phyloP scores from a whole-genome alignment of 805 yeast genomes.

The Ogataea populi-albae region DNA sequence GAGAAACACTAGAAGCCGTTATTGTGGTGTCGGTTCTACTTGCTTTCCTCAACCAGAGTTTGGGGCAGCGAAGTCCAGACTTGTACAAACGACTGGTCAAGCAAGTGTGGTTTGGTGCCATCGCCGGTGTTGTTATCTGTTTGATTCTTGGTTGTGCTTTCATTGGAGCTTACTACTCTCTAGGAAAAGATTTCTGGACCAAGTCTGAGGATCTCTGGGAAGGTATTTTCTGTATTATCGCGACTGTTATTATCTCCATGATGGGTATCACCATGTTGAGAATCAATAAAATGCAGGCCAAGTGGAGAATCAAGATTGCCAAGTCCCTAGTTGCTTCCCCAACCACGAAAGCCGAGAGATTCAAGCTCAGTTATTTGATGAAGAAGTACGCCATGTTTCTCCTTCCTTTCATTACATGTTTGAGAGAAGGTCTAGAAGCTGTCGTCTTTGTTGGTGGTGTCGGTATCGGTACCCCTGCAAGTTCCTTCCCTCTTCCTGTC shows the following conservation, averaged over 20 bases:
- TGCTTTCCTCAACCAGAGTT: conserved; percentile 87
- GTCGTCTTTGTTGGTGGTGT: conserved; percentile 97
- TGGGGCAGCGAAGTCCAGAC: conserved; percentile 44
- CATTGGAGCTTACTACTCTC: conserved; percentile 86
- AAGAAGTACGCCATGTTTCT: conserved; percentile 85
- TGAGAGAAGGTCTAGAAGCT: conserved; percentile 97
- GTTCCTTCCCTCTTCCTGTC: conserved; percentile 91
- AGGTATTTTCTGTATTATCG: conserved; percentile 89
- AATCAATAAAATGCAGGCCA: conserved; percentile 92
- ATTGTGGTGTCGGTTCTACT: conserved; percentile 86
- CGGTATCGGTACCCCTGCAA: conserved; percentile 53
- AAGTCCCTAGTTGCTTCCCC: conserved; percentile 68
- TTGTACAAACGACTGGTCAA: conserved; percentile 62
- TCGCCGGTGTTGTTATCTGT: conserved; percentile 73
- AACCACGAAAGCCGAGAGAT: conserved; percentile 45
- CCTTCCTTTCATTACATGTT: conserved; percentile 83
- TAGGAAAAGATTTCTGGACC: conserved; percentile 82
- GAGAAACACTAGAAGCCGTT: conserved; percentile 93
- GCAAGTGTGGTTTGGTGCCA: conserved; percentile 88
- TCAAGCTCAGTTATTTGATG: conserved; percentile 51
- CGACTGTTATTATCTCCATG: conserved; percentile 79
- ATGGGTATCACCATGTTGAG: conserved; percentile 98
- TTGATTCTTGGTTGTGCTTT: conserved; percentile 85
- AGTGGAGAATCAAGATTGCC: conserved; percentile 96
- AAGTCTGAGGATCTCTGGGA: conserved; percentile 93